phyloP scores from a whole-genome alignment of 257 asterid species.

The Ligustrum vulgare region DNA sequence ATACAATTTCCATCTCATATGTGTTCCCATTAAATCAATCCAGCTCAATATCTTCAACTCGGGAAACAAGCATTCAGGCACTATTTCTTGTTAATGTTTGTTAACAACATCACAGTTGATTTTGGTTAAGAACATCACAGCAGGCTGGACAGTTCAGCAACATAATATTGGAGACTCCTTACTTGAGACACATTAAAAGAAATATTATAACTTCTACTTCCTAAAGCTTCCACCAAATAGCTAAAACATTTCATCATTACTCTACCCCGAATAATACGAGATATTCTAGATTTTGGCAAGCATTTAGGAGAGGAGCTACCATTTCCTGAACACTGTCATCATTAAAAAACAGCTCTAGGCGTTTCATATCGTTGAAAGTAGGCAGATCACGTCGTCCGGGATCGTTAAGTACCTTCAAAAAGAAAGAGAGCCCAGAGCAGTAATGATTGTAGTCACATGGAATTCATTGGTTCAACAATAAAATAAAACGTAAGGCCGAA shows the following conservation, averaged over 20 bases:
- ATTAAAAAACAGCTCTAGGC: not conserved
- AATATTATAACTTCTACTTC: not conserved
- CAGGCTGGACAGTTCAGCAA: not conserved
- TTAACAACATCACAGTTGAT: no score
- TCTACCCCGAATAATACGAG: not conserved
- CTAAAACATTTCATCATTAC: not conserved
- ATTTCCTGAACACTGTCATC: not conserved
- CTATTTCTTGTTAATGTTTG: not conserved
- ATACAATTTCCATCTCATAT: not conserved
- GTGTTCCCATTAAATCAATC: not conserved
- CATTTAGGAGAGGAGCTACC: not conserved
- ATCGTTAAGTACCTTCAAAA: not conserved
- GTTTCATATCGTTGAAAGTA: not conserved
- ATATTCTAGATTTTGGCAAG: not conserved
- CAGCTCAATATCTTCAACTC: not conserved
- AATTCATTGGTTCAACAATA: not conserved
- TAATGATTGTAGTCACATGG: not conserved
- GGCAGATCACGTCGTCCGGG: not conserved
- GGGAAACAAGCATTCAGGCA: not conserved
- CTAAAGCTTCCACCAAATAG: not conserved
- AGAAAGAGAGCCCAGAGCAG: not conserved
- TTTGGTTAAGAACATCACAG: not conserved
- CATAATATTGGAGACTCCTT: not conserved
- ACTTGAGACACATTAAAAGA: not conserved
- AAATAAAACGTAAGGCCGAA: not conserved